phyloP scores from a whole-genome alignment of 2,329 filamentous ascomycete species.

The Aspergillus oerlinghausenensis region DNA sequence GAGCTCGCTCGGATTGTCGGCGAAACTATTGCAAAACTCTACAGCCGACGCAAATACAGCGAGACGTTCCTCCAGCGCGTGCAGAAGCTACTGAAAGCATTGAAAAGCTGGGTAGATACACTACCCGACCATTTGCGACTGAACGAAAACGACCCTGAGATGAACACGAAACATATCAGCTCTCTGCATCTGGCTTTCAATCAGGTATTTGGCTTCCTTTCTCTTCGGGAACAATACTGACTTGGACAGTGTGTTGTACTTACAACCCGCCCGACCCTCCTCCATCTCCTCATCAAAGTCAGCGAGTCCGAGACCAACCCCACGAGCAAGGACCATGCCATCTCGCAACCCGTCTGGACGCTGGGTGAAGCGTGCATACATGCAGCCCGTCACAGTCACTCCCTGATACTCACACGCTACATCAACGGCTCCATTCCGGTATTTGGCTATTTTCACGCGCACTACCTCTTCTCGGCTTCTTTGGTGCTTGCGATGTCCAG shows the following conservation, averaged over 20 bases:
- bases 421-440: slow-evolving; percentile 36
- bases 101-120: slow-evolving; percentile 37
- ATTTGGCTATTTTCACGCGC: slow-evolving; percentile 39
- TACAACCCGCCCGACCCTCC: slow-evolving; percentile 35
- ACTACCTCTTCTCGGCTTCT: slow-evolving; percentile 38
- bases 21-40: slow-evolving; percentile 32
- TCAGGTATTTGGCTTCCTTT: slow-evolving; percentile 12
- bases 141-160: slow-evolving; percentile 28
- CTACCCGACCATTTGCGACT: slow-evolving; percentile 32
- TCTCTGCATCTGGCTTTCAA: slow-evolving; percentile 38
- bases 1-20: slow-evolving; percentile 35
- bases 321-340: slow-evolving; percentile 18
- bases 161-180: slow-evolving; percentile 29
- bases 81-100: slow-evolving; percentile 35
- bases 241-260: slow-evolving; percentile 33
- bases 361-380: slow-evolving; percentile 38
- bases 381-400: slow-evolving; percentile 34
- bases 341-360: slow-evolving; percentile 33
- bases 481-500: slow-evolving; percentile 36
- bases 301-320: slow-evolving; percentile 16
- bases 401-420: slow-evolving; percentile 35
- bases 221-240: background rate
- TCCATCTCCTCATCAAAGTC: slow-evolving; percentile 35
- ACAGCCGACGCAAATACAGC: slow-evolving; percentile 33
- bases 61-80: slow-evolving; percentile 38